phyloP scores from a whole-genome alignment of 129 eudicot species.

The Flaveria sonorensis region DNA sequence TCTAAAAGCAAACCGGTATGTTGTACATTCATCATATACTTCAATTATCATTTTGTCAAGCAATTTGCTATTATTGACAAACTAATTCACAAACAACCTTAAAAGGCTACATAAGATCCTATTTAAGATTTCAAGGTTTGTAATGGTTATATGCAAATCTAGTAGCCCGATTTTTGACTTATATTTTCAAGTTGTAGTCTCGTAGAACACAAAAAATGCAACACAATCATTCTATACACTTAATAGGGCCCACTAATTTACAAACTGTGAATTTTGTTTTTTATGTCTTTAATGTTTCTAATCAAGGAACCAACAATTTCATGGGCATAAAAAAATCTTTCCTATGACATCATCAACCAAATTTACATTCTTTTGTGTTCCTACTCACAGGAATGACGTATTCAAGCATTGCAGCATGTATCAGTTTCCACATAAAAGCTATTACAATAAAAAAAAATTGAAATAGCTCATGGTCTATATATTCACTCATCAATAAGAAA shows the following conservation, averaged over 20 bases:
- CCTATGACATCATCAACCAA: constrained; percentile 2
- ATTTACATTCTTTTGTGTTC: background rate
- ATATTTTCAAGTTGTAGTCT: no score
- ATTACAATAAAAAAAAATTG: no score
- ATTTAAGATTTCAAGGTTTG: constrained; percentile 1
- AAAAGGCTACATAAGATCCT: background rate
- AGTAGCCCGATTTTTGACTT: background rate
- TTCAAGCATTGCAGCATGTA: constrained; percentile 19
- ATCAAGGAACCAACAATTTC: background rate
- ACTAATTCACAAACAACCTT: constrained; percentile 1
- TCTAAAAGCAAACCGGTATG: constrained; percentile 1
- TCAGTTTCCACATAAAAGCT: constrained; percentile 2
- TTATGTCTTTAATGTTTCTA: background rate
- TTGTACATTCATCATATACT: background rate
- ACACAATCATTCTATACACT: background rate
- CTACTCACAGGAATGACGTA: background rate
- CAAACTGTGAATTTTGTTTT: background rate
- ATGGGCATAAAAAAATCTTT: background rate
- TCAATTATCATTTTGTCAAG: background rate
- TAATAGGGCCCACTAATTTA: background rate
- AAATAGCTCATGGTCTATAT: no score
- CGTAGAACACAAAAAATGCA: background rate
- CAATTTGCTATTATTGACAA: constrained; percentile 6
- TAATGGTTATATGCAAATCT: background rate
- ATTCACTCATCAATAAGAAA: background rate